Base-by-base conservation (phyloP, 106 monocot genomes). In the Acorus calamus region DNA sequence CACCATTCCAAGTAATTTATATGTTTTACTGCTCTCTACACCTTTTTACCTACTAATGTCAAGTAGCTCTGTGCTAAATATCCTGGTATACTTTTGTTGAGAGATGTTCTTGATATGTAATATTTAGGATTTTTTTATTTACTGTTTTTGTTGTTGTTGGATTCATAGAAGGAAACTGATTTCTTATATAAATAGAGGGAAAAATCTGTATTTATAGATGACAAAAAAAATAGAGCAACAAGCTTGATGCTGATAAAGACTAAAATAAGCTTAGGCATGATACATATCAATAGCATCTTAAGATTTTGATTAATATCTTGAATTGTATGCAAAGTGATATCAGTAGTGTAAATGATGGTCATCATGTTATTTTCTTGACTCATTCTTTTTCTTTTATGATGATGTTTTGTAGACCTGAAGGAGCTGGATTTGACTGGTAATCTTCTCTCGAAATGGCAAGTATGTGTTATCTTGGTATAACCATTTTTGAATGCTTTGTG, bases 391-490 rank as follows among this genome's bases (percentile, higher is more conserved):
- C 81, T 69, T 28, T 28, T 28, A 28, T 28, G 28, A 28, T 28
- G 28, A 28, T 28, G 28, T 28, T 28, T 28, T 28, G 28, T 83
- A 98, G 92, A 88, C 73, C 67, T 98, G 14, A 86, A 83, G 71
- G 83, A 83, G 78, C 83, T 98, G 69, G 88, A 98, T 81, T 73
- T 98, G 71, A 92, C 87, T 11, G 92, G 98, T 64, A 98, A 92
- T 67, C 73, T 98, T 59, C 66, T 98, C 73, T 92, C 90, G 46
- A 87, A 72, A 41, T 96, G 96, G 96, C 73, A 91, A 77, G 96
- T 96, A 85, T 57, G 81, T 47, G 3, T 62, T 48, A 48, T 11
- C 49, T 14, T 28, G 28, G 28, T 28, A 28, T 28, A 28, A 28
- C 28, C 28, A 28, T 28, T 28, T 28, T 28, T 28, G 28, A 0